Evolutionary conservation across 345 rosid genomes (phyloP).

Genomic region (Syzygium oleosum): DNA sequence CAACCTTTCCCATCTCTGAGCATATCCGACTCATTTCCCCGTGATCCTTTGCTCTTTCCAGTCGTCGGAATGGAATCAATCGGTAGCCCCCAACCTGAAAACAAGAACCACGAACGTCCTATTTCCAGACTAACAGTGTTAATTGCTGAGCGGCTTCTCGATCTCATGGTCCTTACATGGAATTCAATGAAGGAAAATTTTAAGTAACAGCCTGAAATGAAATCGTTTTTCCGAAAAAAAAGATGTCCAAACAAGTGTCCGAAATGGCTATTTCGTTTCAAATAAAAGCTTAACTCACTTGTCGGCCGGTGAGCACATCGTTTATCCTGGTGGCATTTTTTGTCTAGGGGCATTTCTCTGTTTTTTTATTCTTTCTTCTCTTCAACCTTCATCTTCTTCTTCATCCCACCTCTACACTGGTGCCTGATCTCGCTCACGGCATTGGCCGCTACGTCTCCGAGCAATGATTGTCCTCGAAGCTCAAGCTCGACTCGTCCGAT

Average conservation of each 20-base stretch:
- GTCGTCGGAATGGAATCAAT: neutral
- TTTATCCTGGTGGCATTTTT: neutral
- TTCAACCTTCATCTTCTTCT: neutral
- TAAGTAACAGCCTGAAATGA: neutral
- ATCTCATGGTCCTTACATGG: neutral
- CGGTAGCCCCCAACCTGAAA: neutral
- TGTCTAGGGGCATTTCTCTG: neutral
- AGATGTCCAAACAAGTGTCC: neutral
- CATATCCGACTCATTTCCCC: neutral
- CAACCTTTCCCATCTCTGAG: neutral
- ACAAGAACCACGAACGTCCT: neutral
- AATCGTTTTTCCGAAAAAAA: neutral
- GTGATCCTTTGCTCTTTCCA: neutral
- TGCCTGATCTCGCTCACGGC: neutral
- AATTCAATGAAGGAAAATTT: neutral
- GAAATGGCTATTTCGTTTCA: neutral
- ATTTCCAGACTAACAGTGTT: neutral
- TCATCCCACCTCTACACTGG: neutral
- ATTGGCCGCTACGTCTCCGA: neutral
- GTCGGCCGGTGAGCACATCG: neutral
- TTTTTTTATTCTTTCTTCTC: neutral
- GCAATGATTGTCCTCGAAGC: neutral
- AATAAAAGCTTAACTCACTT: neutral
- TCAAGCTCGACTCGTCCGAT: neutral
- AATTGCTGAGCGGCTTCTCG: neutral